These are phyloP conservation scores for Trypanosomatidae sp. DNA, from an alignment of 208 protist genomes.

Conservation along the genomic window DNA sequence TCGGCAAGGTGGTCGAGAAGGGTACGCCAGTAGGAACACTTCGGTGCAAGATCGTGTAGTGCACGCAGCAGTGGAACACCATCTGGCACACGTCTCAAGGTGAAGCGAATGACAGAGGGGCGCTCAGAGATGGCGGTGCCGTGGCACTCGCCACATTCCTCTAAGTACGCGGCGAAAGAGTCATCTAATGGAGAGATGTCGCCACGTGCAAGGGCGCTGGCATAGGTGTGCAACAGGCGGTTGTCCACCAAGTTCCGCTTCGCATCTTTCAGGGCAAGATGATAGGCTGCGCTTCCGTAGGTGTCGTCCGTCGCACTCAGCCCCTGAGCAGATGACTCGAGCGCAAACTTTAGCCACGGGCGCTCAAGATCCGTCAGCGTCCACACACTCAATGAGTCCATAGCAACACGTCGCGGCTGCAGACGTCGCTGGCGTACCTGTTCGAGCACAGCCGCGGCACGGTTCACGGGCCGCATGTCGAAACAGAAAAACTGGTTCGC, in stretches of 20 bases:
- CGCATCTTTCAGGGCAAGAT: conserved; percentile 57
- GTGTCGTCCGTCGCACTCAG: not conserved
- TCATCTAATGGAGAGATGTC: conserved; percentile 40
- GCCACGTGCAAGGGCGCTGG: conserved; percentile 39
- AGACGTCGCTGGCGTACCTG: conserved; percentile 33
- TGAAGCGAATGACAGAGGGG: conserved; percentile 50
- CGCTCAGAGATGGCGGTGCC: conserved; percentile 19
- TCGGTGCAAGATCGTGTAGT: conserved; percentile 54
- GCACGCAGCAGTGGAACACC: conserved; percentile 17
- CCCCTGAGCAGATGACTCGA: conserved; percentile 4
- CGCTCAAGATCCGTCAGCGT: conserved; percentile 65
- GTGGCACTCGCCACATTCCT: conserved; percentile 87
- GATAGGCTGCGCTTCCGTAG: conserved; percentile 4
- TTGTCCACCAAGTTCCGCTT: conserved; percentile 66
- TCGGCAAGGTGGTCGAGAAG: conserved; percentile 33
- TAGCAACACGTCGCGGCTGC: conserved; percentile 46
- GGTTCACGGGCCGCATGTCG: conserved; percentile 30
- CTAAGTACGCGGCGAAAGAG: conserved; percentile 71
- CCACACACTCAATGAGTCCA: conserved; percentile 60
- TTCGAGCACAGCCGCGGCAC: conserved; percentile 24
- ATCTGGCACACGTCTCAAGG: conserved; percentile 25
- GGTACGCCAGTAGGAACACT: conserved; percentile 75
- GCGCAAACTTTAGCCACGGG: conserved; percentile 36
- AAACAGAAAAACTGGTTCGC: conserved; percentile 32
- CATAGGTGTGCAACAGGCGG: conserved; percentile 64